Evolutionary conservation across 208 protist species (phyloP), one percentile per base, ranked within the genome.

Genomic region (Trypanosomatidae sp.): DNA sequence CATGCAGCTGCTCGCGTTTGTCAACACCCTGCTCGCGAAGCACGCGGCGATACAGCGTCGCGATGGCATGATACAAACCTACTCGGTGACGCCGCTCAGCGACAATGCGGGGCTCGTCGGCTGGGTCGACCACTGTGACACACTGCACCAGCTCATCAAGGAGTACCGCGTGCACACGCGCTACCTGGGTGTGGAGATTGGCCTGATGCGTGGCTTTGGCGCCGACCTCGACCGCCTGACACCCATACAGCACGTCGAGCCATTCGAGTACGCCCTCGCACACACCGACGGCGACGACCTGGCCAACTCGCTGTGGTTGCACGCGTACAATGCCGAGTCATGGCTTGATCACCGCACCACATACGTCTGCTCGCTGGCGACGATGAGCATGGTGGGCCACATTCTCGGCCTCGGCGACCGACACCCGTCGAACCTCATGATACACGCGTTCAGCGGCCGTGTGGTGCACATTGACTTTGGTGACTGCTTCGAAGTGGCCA

Each of bases 381-480:
- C 98, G 15, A 99, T 99, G 97, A 98, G 88, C n/a, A 99, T 99
- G 95, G 97, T 96, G 15, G 96, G 96, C 21, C 97, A 98, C 61
- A 97, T 99, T 50, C 72, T 99, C 6, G 97, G 97, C 10, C 80
- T 99, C 10, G 98, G 98, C 43, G 99, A 99, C 75, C 88, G 99
- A 26, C 99, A 99, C 66, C 98, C 98, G 15, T 96, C 83, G 26
- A 99, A 99, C 71, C 70, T 99, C 8, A 99, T 99, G 98, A 80
- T 99, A 10, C 88, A 99, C 65, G 79, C 95, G 20, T 78, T 92
- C 52, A 98, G 96, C 38, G 97, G 98, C 39, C 95, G 98, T 43
- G 87, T 99, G 16, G 77, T 99, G 38, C 99, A 99, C 81, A 99
- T 99, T 67, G 99, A 99, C 84, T 99, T 99, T 79, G 99, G 99